Evolutionary conservation across 257 asterid genomes (phyloP).

Genomic region (Capsicum chinense): DNA sequence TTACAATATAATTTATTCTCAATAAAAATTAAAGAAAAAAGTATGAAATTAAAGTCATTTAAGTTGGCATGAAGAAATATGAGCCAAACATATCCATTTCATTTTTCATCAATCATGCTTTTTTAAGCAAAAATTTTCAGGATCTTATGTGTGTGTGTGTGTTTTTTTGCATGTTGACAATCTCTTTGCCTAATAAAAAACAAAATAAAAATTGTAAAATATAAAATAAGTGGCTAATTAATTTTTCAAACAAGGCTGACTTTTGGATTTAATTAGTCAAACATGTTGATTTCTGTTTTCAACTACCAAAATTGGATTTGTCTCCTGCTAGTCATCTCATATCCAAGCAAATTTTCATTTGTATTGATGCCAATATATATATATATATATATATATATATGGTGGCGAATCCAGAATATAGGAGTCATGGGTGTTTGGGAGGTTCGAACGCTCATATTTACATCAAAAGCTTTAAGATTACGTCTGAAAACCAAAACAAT

Average conservation of each 20-base stretch:
- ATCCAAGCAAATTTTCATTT: not conserved
- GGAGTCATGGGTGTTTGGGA: too few species aligned
- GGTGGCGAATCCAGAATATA: too few species aligned
- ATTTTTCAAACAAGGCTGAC: not conserved
- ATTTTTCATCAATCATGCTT: not conserved
- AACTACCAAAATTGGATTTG: slow-evolving; percentile 21
- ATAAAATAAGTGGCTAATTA: not conserved
- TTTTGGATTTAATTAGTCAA: slow-evolving; percentile 20
- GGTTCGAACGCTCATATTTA: too few species aligned
- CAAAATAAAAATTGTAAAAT: not conserved
- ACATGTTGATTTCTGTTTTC: not conserved
- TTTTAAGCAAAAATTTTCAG: slow-evolving; percentile 6
- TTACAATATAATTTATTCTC: not conserved
- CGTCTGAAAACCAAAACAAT: too few species aligned
- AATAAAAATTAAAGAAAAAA: not conserved
- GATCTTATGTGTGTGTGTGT: not conserved
- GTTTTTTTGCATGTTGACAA: not conserved
- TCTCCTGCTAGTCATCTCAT: not conserved
- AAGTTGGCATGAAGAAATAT: slow-evolving; percentile 11
- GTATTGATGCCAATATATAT: not conserved
- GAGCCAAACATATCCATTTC: not conserved
- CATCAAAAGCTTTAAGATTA: too few species aligned
- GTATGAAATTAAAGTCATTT: not conserved
- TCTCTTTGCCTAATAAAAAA: not conserved
- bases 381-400: too few species aligned